Base-by-base conservation (phyloP, 345 rosid species). In the Eutrema yunnanense region DNA sequence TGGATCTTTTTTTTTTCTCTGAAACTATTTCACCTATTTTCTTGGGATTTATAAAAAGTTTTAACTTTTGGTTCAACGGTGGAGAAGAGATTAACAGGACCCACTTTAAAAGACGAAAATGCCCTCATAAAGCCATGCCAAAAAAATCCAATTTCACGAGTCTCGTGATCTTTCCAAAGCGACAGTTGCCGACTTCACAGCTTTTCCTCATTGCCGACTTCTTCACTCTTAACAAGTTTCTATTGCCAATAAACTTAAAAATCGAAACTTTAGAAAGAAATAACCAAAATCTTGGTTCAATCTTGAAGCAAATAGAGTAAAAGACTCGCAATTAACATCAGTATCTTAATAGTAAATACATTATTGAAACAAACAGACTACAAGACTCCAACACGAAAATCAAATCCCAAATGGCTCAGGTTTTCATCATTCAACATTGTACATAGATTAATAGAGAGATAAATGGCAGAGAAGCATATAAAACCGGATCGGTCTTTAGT, bases 271-370 rank as follows among this genome's bases (percentile, higher is more conserved):
- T 4, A 33, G 14, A 32, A 74, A 61, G 84, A 83, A 16, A 65
- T 83, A 83, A 51, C 80, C 88, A 79, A 11, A 36, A 79, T 72
- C 12, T 81, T 47, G 46, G 60, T 56, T 30, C 61, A 65, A n/a
- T 51, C 52, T 19, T 44, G 22, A 54, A 22, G 47, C 55, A 42
- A 55, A 10, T 0, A 52, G 29, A 32, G 29, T 41, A 2, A 6
- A 30, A 46, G 48, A 54, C 50, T 34, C 40, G 6, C 60, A 33
- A 13, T 33, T 1, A 54, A 54, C 59, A 54, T 0, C 3, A 30
- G 43, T 43, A 54, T 68, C 72, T 54, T 53, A 46, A 14, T 13
- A 51, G 26, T 22, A 22, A 50, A 50, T 56, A 73, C 72, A 73
- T 12, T n/a, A 62, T 74, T 74, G 40, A 74, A 68, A 61, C 64